These are phyloP conservation scores for Agarophyton chilense DNA, from an alignment of 23 red algal species.

Conservation along the genomic window DNA sequence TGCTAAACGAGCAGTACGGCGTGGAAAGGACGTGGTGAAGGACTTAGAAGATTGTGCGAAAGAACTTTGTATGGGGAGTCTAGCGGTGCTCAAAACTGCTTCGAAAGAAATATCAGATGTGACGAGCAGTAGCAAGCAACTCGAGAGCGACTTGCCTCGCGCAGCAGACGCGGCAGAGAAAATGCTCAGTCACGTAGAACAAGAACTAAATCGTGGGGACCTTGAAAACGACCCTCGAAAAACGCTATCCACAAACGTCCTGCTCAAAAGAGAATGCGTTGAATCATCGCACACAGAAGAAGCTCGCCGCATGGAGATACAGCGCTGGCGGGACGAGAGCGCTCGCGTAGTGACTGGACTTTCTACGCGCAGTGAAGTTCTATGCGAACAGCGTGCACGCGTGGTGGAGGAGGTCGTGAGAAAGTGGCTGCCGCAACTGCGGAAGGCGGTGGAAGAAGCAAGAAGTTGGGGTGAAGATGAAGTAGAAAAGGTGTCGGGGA, in stretches of 20 bases:
- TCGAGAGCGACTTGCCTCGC: not conserved
- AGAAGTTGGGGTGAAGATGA: not conserved
- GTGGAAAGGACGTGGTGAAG: constrained; percentile 16
- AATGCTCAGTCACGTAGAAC: constrained; percentile 2
- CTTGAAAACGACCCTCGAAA: not conserved
- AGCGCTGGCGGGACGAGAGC: not conserved
- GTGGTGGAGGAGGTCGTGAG: not conserved
- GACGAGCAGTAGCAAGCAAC: not conserved
- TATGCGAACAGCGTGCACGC: constrained; percentile 15
- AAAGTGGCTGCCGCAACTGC: not conserved
- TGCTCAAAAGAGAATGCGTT: not conserved
- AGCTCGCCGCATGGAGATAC: not conserved
- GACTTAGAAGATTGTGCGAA: constrained; percentile 25
- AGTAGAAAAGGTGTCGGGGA: not conserved
- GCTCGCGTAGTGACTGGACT: not conserved
- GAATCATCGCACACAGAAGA: not conserved
- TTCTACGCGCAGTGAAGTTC: not conserved
- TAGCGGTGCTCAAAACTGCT: not conserved
- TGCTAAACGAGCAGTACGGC: constrained; percentile 16
- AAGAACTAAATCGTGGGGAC: not conserved
- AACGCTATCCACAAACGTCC: not conserved
- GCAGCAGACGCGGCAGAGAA: not conserved
- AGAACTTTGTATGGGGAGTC: constrained; percentile 23
- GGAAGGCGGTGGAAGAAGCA: not conserved
- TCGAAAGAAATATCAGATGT: not conserved